Conservation (phyloP, 2,329 filamentous ascomycete genomes). For the Arthrobotrys entomopaga region DNA sequence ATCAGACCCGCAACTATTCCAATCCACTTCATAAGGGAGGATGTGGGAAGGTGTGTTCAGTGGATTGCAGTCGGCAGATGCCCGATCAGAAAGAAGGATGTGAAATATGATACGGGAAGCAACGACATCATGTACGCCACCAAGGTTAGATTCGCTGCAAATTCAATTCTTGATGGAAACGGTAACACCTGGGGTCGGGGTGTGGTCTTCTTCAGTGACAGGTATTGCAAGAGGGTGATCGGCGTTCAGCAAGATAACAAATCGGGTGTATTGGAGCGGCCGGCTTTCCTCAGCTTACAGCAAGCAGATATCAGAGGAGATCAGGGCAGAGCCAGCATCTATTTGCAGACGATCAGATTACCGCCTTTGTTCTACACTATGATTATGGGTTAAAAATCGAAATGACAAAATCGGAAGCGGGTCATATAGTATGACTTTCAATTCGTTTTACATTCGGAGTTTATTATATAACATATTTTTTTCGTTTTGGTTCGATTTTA, state of each 20-base stretch:
- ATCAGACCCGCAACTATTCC: constrained; percentile 11
- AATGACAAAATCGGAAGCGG: not conserved
- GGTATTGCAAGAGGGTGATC: constrained; percentile 36
- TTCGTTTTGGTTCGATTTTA: not conserved
- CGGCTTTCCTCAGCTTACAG: constrained; percentile 24
- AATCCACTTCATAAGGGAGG: constrained; percentile 33
- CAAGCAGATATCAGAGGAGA: constrained; percentile 38
- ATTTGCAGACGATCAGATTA: constrained; percentile 35
- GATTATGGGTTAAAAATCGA: constrained; percentile 22
- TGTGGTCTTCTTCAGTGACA: constrained; percentile 36
- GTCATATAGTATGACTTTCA: no score
- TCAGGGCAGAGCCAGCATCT: constrained; percentile 46
- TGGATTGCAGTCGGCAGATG: constrained; percentile 31
- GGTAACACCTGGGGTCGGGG: constrained; percentile 23
- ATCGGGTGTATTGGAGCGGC: constrained; percentile 35
- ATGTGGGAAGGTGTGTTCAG: constrained; percentile 30
- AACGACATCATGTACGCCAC: constrained; percentile 41
- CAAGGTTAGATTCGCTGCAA: constrained; percentile 18
- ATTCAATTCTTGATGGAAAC: constrained; percentile 15
- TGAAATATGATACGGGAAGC: constrained; percentile 14
- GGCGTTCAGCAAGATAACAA: constrained; percentile 29
- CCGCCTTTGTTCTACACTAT: constrained; percentile 47
- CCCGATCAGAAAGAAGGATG: not conserved
- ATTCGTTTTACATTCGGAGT: no score
- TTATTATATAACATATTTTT: not conserved